Evolutionary conservation across 2,329 filamentous ascomycete species (phyloP).

Genomic region (Aspergillus tubingensis): DNA sequence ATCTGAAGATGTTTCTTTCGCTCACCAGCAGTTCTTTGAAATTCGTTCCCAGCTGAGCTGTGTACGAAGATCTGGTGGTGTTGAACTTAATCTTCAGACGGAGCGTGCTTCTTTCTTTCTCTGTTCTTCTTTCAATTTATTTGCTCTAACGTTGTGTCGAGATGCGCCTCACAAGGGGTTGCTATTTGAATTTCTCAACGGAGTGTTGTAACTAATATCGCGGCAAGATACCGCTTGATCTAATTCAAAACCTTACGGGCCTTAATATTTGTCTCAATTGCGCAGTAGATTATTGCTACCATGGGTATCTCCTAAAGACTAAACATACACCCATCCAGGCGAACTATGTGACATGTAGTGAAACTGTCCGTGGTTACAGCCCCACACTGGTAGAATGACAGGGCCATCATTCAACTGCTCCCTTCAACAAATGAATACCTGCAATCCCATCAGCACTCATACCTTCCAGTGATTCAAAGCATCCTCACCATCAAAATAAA

Average conservation of each 20-base stretch:
- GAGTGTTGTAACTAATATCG: slow-evolving; percentile 5
- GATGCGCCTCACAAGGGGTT: background rate
- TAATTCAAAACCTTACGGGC: slow-evolving; percentile 6
- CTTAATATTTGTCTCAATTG: slow-evolving; percentile 2
- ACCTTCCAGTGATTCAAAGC: background rate
- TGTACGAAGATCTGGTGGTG: slow-evolving; percentile 7
- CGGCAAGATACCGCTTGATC: slow-evolving; percentile 9
- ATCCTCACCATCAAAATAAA: background rate
- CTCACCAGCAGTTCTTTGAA: background rate
- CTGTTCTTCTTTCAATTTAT: slow-evolving; percentile 1
- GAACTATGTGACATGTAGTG: slow-evolving; percentile 9
- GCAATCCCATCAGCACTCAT: background rate
- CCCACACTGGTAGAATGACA: background rate
- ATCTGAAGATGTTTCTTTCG: background rate
- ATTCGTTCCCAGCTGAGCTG: background rate
- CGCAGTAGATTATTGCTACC: slow-evolving; percentile 19
- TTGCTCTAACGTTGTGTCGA: background rate
- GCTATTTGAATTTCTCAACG: slow-evolving; percentile 10
- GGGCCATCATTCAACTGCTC: background rate
- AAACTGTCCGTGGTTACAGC: slow-evolving; percentile 7
- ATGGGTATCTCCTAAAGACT: slow-evolving; percentile 31
- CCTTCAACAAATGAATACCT: background rate
- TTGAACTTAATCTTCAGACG: slow-evolving; percentile 5
- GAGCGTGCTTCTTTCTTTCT: background rate
- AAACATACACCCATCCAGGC: slow-evolving; percentile 20